Percentiles rank a stretch among this genome's conserved stretches.
phyloP scores from a whole-genome alignment of 2,329 filamentous ascomycete genomes.

The Exophiala mesophila region DNA sequence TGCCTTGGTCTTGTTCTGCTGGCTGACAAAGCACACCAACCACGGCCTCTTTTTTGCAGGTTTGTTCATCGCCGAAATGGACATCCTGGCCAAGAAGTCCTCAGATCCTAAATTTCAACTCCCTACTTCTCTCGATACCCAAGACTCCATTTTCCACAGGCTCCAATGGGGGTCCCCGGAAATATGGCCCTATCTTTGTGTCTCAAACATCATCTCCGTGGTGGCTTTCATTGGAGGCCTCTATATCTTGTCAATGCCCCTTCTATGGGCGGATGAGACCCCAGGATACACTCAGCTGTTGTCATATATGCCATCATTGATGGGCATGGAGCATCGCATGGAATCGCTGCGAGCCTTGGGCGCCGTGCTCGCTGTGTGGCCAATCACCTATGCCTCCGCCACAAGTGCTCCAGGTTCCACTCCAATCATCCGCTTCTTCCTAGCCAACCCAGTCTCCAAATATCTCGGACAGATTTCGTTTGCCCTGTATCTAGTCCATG shows the following conservation, averaged over 20 bases:
- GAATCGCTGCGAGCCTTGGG: slow-evolving; percentile 40
- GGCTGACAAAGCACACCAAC: slow-evolving; percentile 38
- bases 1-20: slow-evolving; percentile 32
- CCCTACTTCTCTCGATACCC: slow-evolving; percentile 1
- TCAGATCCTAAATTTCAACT: slow-evolving; percentile 9
- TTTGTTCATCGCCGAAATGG: slow-evolving; percentile 38
- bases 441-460: slow-evolving; percentile 37
- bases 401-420: slow-evolving; percentile 10
- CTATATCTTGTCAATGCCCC: slow-evolving; percentile 39
- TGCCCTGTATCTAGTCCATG: slow-evolving; percentile 43
- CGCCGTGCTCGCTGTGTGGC: slow-evolving; percentile 37
- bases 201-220: background rate
- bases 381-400: slow-evolving; percentile 33
- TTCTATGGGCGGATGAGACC: slow-evolving; percentile 31
- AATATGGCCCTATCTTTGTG: slow-evolving; percentile 29
- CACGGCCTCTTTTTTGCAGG: slow-evolving; percentile 37
- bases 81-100: slow-evolving; percentile 35
- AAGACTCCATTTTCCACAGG: slow-evolving; percentile 2
- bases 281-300: slow-evolving; percentile 39
- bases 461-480: slow-evolving; percentile 44
- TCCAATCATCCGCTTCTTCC: slow-evolving; percentile 37
- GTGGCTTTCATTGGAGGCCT: slow-evolving; percentile 31
- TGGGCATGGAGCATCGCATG: slow-evolving; percentile 37
- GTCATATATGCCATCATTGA: slow-evolving; percentile 31
- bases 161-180: slow-evolving; percentile 32